Base-by-base conservation (phyloP, 2,329 filamentous ascomycete species). In the Verticillium albo-atrum region DNA sequence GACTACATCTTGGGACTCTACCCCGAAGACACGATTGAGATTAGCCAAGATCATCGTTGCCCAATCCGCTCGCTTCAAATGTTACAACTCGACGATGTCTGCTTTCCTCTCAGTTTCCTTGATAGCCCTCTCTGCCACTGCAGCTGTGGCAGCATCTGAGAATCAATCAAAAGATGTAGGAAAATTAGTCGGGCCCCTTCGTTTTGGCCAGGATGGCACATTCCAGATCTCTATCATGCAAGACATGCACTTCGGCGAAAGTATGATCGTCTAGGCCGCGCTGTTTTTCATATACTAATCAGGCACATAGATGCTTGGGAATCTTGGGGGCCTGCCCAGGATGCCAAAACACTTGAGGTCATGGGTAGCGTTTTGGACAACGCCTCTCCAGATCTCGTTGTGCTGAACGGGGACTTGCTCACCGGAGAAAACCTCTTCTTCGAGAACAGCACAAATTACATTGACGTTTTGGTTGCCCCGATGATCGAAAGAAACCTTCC, bases 391-490 rank as follows among this genome's bases (percentile, higher is more conserved):
- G 55, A 82, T 54, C 72, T 86, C 1, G 81, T 82, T 3, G 77
- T 86, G 5, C 67, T 86, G 10, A 86, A 85, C 58, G 83, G 83
- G 25, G 83, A 87, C 63, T 69, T 86, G 3, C 79, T 83, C 47
- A 82, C 82, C 0, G 82, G 83, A 23, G 82, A 86, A 58, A 77
- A 79, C 58, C 77, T 75, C 20, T 73, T 69, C 60, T 59, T 68
- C 0, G 56, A 57, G 42, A 83, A 83, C 62, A 74, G 76, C 47
- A 81, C 75, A 1, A 57, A 68, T 5, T 82, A 83, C 57, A 53
- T 85, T 3, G 79, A 84, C 64, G 66, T 75, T 54, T 77, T 84
- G 23, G 77, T 83, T 1, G 68, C 63, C 1, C 81, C 81, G 0
- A 66, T 87, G 0, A 70, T 83, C 1, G 59, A 75, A 1, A 74